These are phyloP conservation scores for Mortierella hygrophila DNA, from an alignment of 192 early-diverging fungal species.

Conservation along the genomic window DNA sequence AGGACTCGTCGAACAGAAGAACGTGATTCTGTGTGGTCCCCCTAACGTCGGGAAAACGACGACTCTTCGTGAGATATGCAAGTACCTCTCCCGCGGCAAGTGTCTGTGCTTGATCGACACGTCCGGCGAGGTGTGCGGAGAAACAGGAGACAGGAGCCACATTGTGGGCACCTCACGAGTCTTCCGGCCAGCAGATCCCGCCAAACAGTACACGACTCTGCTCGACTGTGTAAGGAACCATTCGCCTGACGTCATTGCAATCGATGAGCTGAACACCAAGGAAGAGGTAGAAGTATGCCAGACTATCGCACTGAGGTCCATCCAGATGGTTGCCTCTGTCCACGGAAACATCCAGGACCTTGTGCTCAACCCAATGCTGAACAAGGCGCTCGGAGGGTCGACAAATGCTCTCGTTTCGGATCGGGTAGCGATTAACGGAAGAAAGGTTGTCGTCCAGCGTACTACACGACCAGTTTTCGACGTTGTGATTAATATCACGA, in stretches of 20 bases:
- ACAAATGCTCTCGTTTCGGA: slow-evolving; percentile 23
- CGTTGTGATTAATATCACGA: slow-evolving; percentile 10
- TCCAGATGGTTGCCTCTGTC: slow-evolving; percentile 23
- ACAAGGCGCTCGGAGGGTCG: slow-evolving; percentile 24
- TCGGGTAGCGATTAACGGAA: slow-evolving; percentile 11
- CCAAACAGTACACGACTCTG: slow-evolving; percentile 10
- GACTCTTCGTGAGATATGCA: slow-evolving; percentile 20
- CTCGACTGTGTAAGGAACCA: slow-evolving; percentile 28
- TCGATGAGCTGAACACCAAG: slow-evolving; percentile 20
- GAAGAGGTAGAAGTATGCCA: slow-evolving; percentile 19
- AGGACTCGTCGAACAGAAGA: slow-evolving; percentile 19
- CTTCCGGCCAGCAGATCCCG: slow-evolving; percentile 11
- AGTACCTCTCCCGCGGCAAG: slow-evolving; percentile 20
- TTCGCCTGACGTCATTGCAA: slow-evolving; percentile 24
- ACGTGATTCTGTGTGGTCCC: slow-evolving; percentile 19
- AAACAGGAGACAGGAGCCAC: slow-evolving; percentile 5
- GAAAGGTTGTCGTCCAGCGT: slow-evolving; percentile 15
- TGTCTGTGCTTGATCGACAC: slow-evolving; percentile 29
- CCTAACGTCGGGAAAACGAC: slow-evolving; percentile 28
- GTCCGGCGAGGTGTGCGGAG: slow-evolving; percentile 29
- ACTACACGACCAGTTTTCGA: slow-evolving; percentile 19
- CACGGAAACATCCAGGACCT: slow-evolving; percentile 24
- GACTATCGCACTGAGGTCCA: slow-evolving; percentile 23
- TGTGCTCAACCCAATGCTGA: slow-evolving; percentile 22
- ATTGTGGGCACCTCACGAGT: slow-evolving; percentile 22